Evolutionary conservation across 805 yeast species (phyloP), one percentile per base, ranked within the genome.

Genomic region (Starmera quercuum): DNA sequence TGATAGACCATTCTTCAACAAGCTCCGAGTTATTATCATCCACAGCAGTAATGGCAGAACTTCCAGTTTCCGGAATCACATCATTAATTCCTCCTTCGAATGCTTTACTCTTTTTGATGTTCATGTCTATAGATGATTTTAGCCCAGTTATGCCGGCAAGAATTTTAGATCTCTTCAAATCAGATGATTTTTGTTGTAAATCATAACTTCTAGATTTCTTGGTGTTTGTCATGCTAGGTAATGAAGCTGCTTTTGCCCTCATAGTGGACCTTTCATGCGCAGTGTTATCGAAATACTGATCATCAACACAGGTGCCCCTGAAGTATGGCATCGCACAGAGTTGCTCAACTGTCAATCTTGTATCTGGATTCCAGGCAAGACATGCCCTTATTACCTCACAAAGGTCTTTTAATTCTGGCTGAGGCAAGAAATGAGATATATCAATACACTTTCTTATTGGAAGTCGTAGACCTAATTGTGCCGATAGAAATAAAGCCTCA

Each of bases 301-400:
- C 45, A 28, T 53, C 51, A 22, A 53, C 56, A 34, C 61, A 52
- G 3, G 80, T 64, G 13, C 64, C 63, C 32, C 57, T 55, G 54
- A 83, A 83, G 51, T 75, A 83, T 0, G 68, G 58, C 71, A 73
- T 62, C 12, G 56, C 32, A 38, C 75, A 61, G 20, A 83, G 43
- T 7, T 56, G 55, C 2, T 63, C 62, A 2, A 71, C 80, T 25
- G 70, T 67, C 0, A 74, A 68, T 43, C 94, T 66, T n/a, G 56
- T 51, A n/a, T 56, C 54, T 2, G 94, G 90, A 54, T 84, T 77
- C 95, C 95, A 84, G 36, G 68, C 61, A 22, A 84, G 59, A 67
- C 69, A 38, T 59, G 59, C 34, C 56, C 66, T 44, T 49, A 72
- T 47, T 56, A 68, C 49, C 53, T 67, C 45, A 36, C 55, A 44